These are phyloP conservation scores for Diaporthe ilicicola DNA, from an alignment of 2,329 filamentous ascomycete species.

Conservation along the genomic window DNA sequence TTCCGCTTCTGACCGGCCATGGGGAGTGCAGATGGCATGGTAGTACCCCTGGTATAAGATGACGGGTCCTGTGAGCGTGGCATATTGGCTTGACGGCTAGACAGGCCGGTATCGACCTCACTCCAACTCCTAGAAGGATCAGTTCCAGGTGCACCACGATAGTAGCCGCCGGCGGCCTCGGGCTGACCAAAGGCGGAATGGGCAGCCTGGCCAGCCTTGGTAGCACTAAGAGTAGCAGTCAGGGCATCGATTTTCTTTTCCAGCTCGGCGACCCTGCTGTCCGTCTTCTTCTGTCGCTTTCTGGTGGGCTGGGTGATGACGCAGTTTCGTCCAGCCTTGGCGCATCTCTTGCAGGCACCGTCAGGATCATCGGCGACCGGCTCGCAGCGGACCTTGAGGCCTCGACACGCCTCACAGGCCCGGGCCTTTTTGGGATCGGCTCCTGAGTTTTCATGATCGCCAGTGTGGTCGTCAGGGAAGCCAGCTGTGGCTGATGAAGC, in stretches of 20 bases:
- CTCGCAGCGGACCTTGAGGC: slow-evolving; percentile 86
- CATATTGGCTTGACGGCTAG: slow-evolving; percentile 8
- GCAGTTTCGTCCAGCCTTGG: slow-evolving; percentile 81
- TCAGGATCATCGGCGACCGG: slow-evolving; percentile 70
- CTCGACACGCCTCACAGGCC: slow-evolving; percentile 79
- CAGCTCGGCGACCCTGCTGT: slow-evolving; percentile 86
- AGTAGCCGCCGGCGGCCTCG: slow-evolving; percentile 27
- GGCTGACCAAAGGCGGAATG: slow-evolving; percentile 18
- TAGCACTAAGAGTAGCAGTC: slow-evolving; percentile 79
- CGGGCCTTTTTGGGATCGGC: slow-evolving; percentile 71
- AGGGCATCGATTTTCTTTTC: slow-evolving; percentile 93
- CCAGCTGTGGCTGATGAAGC: slow-evolving; percentile 16
- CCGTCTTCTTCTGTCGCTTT: slow-evolving; percentile 91
- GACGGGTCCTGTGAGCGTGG: slow-evolving; percentile 31
- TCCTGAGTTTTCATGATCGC: slow-evolving; percentile 35
- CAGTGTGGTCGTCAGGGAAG: slow-evolving; percentile 27
- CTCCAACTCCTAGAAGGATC: slow-evolving; percentile 26
- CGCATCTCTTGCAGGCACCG: slow-evolving; percentile 77
- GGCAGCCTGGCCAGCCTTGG: slow-evolving; percentile 38
- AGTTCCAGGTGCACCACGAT: slow-evolving; percentile 27
- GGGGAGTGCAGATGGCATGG: slow-evolving; percentile 35
- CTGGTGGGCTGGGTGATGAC: slow-evolving; percentile 77
- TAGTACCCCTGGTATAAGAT: slow-evolving; percentile 14
- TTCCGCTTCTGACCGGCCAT: slow-evolving; percentile 52
- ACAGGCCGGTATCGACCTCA: slow-evolving; percentile 18